phyloP scores from a whole-genome alignment of 2,329 filamentous ascomycete genomes.

The Aspergillus sp. region DNA sequence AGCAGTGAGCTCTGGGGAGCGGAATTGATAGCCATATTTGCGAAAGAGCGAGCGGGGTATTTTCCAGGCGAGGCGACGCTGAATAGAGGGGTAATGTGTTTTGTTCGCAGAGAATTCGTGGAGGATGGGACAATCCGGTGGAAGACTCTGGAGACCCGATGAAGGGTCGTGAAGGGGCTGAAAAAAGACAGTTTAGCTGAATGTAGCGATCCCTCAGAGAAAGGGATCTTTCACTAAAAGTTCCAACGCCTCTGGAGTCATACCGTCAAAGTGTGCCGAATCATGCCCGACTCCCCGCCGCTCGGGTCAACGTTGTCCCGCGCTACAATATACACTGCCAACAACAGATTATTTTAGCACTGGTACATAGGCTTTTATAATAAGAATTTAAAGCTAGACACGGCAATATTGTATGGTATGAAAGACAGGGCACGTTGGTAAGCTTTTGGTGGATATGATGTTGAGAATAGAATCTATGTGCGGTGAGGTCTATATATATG shows the following conservation, averaged over 20 bases:
- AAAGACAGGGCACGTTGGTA: too few species aligned
- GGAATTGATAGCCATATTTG: constrained; percentile 29
- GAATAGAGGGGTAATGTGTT: constrained; percentile 27
- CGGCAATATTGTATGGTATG: not conserved
- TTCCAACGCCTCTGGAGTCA: constrained; percentile 6
- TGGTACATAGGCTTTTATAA: too few species aligned
- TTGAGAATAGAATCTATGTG: not conserved
- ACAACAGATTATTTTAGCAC: too few species aligned
- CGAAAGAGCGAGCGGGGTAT: constrained; percentile 18
- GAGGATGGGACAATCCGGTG: constrained; percentile 17
- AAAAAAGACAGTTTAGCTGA: constrained; percentile 20
- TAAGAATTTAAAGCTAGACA: too few species aligned
- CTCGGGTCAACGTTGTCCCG: constrained; percentile 6
- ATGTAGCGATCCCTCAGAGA: constrained; percentile 15
- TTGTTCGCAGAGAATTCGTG: constrained; percentile 6
- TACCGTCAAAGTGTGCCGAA: constrained; percentile 15
- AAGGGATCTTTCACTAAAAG: constrained; percentile 17
- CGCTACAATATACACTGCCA: too few species aligned
- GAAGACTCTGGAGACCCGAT: constrained; percentile 20
- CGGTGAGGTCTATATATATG: not conserved
- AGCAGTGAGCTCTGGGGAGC: constrained; percentile 45
- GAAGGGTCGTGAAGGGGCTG: constrained; percentile 16
- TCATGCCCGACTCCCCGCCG: constrained; percentile 7
- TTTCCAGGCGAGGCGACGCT: constrained; percentile 20
- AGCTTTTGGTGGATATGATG: too few species aligned